Evolutionary conservation across 2,329 filamentous ascomycete genomes (phyloP), one percentile per base, ranked within the genome.

Genomic region (Ophiostoma pallidulum): DNA sequence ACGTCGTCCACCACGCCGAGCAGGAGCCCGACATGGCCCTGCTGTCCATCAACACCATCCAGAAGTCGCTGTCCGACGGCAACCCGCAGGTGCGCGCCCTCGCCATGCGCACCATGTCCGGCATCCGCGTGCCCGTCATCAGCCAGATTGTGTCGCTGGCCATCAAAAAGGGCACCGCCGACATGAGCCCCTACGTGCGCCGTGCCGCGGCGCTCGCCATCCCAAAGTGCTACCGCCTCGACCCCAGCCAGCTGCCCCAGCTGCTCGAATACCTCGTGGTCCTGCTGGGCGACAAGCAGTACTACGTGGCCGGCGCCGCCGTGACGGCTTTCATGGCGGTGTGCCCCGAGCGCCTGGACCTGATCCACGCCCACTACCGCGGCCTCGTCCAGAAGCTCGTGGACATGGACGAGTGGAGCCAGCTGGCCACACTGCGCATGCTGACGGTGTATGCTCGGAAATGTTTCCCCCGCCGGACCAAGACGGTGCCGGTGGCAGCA

Each of bases 321-420:
- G 88, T 97, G 4, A 80, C 83, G 32, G 86, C 92, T 0, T 96
- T 94, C 58, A 66, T 94, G 63, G 88, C 95, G 54, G 73, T 97
- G 24, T 97, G 91, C 56, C 90, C 92, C 0, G 84, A 94, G 14
- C 74, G 85, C 46, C 75, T 95, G 54, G 90, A 96, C 61, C 69
- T 98, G 51, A 81, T 98, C 56, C 92, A 98, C 65, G 82, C 84
- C 55, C 85, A 95, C 61, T 98, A 97, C 66, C 80, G 87, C 43
- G 74, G 78, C 31, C 69, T 98, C 53, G 82, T 94, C 53, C 86
- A 81, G 63, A 95, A 96, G 70, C 69, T 97, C 45, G 88, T 96
- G 20, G 92, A 98, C 62, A 98, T 98, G 92, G 92, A 98, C 60
- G 92, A 98, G 66, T 98, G 92, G 92, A 86, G 89, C 36, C 92